Evolutionary conservation across 1,284 basidiomycete species (phyloP), one percentile per base, ranked within the genome.

Genomic region (Termitomyces sp.): DNA sequence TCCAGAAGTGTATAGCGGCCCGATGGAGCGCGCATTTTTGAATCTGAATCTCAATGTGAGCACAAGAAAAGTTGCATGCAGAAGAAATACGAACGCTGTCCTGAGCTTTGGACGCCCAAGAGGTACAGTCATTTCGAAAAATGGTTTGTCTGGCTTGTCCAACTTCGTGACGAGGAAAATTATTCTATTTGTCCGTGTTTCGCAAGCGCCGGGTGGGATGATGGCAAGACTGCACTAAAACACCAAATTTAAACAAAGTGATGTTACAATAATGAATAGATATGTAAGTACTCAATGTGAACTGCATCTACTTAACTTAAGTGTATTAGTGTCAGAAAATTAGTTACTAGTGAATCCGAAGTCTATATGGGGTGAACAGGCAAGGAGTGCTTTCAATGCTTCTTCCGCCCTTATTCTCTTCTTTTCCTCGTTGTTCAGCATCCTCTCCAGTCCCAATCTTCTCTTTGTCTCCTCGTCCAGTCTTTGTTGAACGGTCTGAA

Each of bases 1-100:
- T 26, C 95, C 95, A 45, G 83, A 83, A 0, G 93, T 97, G 66
- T 96, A 92, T 49, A 97, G 72, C 4, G 95, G 93, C 35, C 78
- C 78, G 49, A 91, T 83, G 8, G 79, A 76, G 46, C 84, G 78
- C 13, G 69, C 73, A 66, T 88, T 88, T 68, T 87, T 87, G 70
- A 88, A 91, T 28, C 88, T 91, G 37, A 31, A n/a, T n/a, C 26
- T 46, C 60, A 21, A 64, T 54, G 34, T 60, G 38, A 56, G 53
- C 37, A 48, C 10, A 13, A 19, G 10, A 26, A 46, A 41, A 16
- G 14, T 21, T 43, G 16, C 16, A 42, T 31, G 26, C 38, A 40
- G 21, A 46, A 30, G 40, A 28, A 49, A 33, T 34, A 73, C 82
- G 49, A 70, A 88, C 86, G 78, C 72, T 51, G 81, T 84, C 68